phyloP scores from a whole-genome alignment of 495 filamentous ascomycete genomes.

The Aspergillus wentii region DNA sequence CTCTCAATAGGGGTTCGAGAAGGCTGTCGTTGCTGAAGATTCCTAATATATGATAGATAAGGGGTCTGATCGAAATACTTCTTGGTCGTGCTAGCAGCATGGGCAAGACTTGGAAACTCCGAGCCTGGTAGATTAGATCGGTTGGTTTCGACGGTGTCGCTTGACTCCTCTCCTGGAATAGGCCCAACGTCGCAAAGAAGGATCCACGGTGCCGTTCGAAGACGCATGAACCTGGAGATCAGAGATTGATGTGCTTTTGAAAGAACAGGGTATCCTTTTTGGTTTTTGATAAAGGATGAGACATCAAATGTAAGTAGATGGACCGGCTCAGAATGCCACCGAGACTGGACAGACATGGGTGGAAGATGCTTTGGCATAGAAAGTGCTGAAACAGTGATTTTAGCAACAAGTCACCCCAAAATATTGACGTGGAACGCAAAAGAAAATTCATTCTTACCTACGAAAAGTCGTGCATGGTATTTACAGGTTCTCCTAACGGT shows the following conservation, averaged over 20 bases:
- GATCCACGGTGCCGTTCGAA: conserved; percentile 75
- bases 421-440: not conserved
- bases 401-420: conserved; percentile 5
- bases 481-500: conserved; percentile 78
- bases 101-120: conserved; percentile 62
- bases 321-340: conserved; percentile 94
- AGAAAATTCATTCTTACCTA: conserved; percentile 62
- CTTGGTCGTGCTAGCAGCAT: conserved; percentile 48
- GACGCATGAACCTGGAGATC: conserved; percentile 77
- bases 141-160: conserved; percentile 22
- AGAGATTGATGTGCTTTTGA: conserved; percentile 73
- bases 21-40: conserved; percentile 80
- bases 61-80: conserved; percentile 53
- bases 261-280: conserved; percentile 77
- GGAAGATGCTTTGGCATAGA: conserved; percentile 76
- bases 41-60: conserved; percentile 75
- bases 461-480: conserved; percentile 73
- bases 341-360: conserved; percentile 62
- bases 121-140: conserved; percentile 37
- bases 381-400: conserved; percentile 52
- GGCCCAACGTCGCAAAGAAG: conserved; percentile 74
- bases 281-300: conserved; percentile 69
- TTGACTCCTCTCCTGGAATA: conserved; percentile 47
- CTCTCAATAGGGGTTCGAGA: conserved; percentile 56
- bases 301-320: conserved; percentile 68